Conservation (phyloP, 257 asterid genomes). For the Datura wrightii region DNA sequence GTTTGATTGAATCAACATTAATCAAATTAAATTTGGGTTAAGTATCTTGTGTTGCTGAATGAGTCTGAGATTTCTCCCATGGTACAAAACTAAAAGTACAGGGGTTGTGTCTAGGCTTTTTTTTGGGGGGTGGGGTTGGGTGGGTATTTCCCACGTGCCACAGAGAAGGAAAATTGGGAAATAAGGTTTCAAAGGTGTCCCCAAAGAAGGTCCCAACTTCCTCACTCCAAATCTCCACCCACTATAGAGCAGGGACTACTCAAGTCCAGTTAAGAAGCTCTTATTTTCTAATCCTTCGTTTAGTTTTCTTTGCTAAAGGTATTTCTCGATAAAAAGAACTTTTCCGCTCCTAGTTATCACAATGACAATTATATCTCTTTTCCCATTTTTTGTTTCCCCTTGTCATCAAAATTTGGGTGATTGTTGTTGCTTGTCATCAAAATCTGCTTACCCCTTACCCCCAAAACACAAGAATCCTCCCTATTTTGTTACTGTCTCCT, state of each 20-base stretch:
- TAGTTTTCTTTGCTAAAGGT: background rate
- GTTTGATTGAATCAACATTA: background rate
- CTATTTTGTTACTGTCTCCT: background rate
- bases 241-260: background rate
- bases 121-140: background rate
- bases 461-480: background rate
- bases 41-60: conserved; percentile 14
- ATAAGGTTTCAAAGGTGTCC: background rate
- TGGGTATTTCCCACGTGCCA: background rate
- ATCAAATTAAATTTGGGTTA: background rate
- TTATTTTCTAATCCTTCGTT: background rate
- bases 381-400: background rate
- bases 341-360: background rate
- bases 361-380: background rate
- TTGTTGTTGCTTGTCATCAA: background rate
- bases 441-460: background rate
- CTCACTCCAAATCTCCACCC: background rate
- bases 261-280: background rate
- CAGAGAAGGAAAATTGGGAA: background rate
- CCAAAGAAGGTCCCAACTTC: background rate
- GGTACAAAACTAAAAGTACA: background rate
- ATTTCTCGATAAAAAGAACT: background rate
- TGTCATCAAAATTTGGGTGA: background rate
- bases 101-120: background rate
- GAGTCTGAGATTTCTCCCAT: background rate